Evolutionary conservation across 257 asterid genomes (phyloP).

Genomic region (Solanum etuberosum): DNA sequence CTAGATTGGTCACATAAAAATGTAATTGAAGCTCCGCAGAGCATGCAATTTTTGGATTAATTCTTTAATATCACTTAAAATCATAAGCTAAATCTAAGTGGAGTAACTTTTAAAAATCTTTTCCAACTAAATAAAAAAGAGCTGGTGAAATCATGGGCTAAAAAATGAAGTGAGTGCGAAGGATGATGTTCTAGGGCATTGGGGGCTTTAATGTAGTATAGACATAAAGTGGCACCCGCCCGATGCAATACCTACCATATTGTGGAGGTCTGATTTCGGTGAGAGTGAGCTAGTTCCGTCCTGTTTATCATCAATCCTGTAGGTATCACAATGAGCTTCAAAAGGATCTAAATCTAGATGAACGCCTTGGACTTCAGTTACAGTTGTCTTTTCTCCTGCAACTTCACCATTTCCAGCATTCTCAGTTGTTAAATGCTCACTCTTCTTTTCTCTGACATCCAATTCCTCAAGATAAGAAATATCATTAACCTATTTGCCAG

Average conservation of each 20-base stretch:
- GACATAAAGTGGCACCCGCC: neutral
- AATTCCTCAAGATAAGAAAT: slow-evolving; percentile 40
- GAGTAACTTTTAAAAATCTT: neutral
- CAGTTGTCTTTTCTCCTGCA: slow-evolving; percentile 1
- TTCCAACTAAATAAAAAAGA: neutral
- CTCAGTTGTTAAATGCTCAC: slow-evolving; percentile 10
- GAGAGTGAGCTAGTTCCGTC: neutral
- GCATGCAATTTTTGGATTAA: neutral
- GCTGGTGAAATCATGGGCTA: neutral
- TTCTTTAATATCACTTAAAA: neutral
- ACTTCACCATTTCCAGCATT: neutral
- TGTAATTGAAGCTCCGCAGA: neutral
- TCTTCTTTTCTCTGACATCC: slow-evolving; percentile 23
- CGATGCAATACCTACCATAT: neutral
- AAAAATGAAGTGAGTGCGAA: neutral
- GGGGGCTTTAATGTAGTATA: neutral
- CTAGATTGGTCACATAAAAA: neutral
- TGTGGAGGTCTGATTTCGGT: neutral
- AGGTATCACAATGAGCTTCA: neutral
- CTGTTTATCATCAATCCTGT: neutral
- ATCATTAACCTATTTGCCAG: slow-evolving; percentile 46
- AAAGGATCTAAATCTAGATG: neutral
- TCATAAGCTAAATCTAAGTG: neutral
- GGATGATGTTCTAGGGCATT: neutral
- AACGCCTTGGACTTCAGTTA: neutral